Conservation (phyloP, 805 yeast species). For the Kodamaea leandrae region DNA sequence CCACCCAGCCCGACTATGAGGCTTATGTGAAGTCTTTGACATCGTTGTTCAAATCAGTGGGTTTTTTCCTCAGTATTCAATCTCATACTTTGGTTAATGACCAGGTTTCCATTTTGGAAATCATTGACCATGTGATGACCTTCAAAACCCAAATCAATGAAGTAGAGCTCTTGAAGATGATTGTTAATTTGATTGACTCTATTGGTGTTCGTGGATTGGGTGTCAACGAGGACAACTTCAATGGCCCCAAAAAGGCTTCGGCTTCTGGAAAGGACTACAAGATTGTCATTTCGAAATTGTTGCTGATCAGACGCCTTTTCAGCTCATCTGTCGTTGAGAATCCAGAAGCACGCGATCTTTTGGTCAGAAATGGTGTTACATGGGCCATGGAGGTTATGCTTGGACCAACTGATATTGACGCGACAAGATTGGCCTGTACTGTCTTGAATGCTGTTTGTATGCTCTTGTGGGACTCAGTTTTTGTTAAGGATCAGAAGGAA, state of each 20-base stretch:
- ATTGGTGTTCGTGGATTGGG: slow-evolving; percentile 59
- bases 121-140: slow-evolving; percentile 53
- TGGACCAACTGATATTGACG: slow-evolving; percentile 53
- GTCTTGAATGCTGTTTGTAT: slow-evolving; percentile 51
- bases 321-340: slow-evolving; percentile 35
- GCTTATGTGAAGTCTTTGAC: slow-evolving; percentile 28
- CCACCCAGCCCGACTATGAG: slow-evolving; percentile 16
- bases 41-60: slow-evolving; percentile 38
- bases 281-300: slow-evolving; percentile 54
- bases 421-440: slow-evolving; percentile 62
- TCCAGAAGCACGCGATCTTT: slow-evolving; percentile 28
- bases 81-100: slow-evolving; percentile 52
- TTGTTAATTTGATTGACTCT: slow-evolving; percentile 48
- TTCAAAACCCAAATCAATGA: slow-evolving; percentile 41
- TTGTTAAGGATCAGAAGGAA: slow-evolving; percentile 24
- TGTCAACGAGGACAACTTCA: slow-evolving; percentile 32
- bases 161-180: slow-evolving; percentile 38
- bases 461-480: slow-evolving; percentile 33
- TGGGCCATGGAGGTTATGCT: slow-evolving; percentile 60
- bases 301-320: slow-evolving; percentile 57
- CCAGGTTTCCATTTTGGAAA: slow-evolving; percentile 61
- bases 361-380: slow-evolving; percentile 47
- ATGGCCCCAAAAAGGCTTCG: slow-evolving; percentile 15
- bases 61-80: slow-evolving; percentile 47
- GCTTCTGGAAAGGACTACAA: slow-evolving; percentile 51